phyloP scores from a whole-genome alignment of 2,329 filamentous ascomycete species.

The Alternaria triticina region DNA sequence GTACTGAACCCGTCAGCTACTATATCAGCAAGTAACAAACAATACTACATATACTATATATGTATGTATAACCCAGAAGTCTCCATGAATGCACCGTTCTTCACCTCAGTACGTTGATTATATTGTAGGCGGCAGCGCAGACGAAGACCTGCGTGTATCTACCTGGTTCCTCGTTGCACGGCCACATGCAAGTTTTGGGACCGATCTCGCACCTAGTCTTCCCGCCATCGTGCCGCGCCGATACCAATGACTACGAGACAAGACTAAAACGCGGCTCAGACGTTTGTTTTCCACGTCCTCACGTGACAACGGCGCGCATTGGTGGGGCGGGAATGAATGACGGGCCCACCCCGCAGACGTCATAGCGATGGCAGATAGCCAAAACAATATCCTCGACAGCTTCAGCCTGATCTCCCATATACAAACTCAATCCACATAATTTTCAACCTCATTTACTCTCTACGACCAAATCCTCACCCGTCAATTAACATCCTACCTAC shows the following conservation, averaged over 20 bases:
- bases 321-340: conserved; percentile 31
- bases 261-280: conserved; percentile 12
- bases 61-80: not conserved
- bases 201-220: not conserved
- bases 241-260: conserved; percentile 11
- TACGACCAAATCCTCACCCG: not conserved
- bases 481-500: not conserved
- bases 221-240: not conserved
- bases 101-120: not conserved
- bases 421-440: not conserved
- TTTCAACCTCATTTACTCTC: not conserved
- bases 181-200: not conserved
- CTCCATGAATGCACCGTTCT: not conserved
- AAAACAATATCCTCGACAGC: conserved; percentile 1
- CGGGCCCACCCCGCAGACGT: conserved; percentile 39
- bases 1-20: not conserved
- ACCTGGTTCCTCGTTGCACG: not conserved
- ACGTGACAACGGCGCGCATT: conserved; percentile 12
- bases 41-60: not conserved
- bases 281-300: conserved; percentile 15
- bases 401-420: conserved; percentile 6
- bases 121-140: not conserved
- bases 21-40: not conserved
- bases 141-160: not conserved
- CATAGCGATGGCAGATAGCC: conserved; percentile 22